These are phyloP conservation scores for Xylaria telfairii DNA, from an alignment of 495 filamentous ascomycete species.

Conservation along the genomic window DNA sequence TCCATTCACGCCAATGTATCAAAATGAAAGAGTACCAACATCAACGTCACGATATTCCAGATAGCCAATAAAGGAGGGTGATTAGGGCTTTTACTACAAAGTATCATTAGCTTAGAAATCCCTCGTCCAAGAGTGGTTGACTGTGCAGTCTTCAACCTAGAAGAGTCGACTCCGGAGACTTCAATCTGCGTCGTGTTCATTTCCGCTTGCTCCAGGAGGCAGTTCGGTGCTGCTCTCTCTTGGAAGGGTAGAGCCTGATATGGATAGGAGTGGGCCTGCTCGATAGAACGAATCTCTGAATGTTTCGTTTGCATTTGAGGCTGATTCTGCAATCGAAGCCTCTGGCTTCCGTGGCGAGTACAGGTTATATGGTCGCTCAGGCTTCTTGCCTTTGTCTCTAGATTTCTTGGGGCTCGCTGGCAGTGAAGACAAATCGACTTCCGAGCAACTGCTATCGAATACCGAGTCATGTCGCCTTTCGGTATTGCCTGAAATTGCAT, in stretches of 20 bases:
- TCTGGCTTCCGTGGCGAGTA: neutral
- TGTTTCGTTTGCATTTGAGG: neutral
- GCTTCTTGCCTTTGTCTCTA: constrained; percentile 15
- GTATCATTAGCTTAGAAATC: neutral
- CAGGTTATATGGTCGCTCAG: constrained; percentile 1
- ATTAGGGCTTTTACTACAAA: neutral
- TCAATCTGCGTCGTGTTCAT: neutral
- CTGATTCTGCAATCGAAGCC: constrained; percentile 6
- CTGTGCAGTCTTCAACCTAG: neutral
- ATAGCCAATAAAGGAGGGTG: neutral
- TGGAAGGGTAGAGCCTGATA: neutral
- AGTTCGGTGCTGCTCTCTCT: neutral
- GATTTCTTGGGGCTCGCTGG: constrained; percentile 12
- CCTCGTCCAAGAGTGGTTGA: neutral
- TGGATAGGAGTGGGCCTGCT: neutral
- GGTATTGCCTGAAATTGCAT: constrained; percentile 6
- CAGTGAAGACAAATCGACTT: neutral
- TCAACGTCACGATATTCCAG: neutral
- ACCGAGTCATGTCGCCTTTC: neutral
- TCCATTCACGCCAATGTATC: neutral
- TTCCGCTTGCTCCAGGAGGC: no score
- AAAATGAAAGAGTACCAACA: neutral
- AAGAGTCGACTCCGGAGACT: neutral
- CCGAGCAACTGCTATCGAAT: constrained; percentile 7
- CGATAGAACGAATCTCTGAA: constrained; percentile 17